Evolutionary conservation across 2,329 filamentous ascomycete species (phyloP), one percentile per base, ranked within the genome.

Genomic region (Penicillium sclerotiorum): DNA sequence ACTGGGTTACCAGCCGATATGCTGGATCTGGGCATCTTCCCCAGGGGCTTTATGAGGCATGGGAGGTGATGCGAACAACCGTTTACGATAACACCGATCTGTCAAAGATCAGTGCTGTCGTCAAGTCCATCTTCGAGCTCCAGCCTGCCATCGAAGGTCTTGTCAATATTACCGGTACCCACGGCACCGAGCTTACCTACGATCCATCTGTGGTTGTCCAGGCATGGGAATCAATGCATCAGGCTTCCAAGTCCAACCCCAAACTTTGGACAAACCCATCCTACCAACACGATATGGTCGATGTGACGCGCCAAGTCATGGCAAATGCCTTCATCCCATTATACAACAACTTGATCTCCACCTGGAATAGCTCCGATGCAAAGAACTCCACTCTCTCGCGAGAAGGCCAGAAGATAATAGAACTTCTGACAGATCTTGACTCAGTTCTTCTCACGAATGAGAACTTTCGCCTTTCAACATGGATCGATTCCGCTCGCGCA

Each of bases 71-170:
- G 52, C 70, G 75, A 9, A 65, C 64, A 1, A 73, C 70, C 4
- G 76, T 75, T 3, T 80, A 78, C 61, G 78, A 78, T 65, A 79
- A 78, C 65, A 76, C 73, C 0, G 71, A 79, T 41, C 57, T 74
- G n/a, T 67, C 63, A 3, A 25, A 21, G 7, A 60, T 65, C n/a
- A 63, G 57, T 7, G 68, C 73, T 5, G 75, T 78, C 5, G 64
- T 72, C 7, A 77, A 78, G 56, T 73, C 75, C 8, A 75, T 78
- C 45, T 67, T 76, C 52, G 77, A 79, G 55, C 66, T 78, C 1
- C 60, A 68, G 2, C 78, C 78, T 1, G 73, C 68, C 50, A 68
- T 71, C 8, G 69, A 68, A 5, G 72, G 72, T 20, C 60, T 80
- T 9, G 45, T 70, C 12, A 69, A 70, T 42, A 58, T 68, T 1